phyloP scores from a whole-genome alignment of 2,329 filamentous ascomycete species.

The Trichoderma gracile region DNA sequence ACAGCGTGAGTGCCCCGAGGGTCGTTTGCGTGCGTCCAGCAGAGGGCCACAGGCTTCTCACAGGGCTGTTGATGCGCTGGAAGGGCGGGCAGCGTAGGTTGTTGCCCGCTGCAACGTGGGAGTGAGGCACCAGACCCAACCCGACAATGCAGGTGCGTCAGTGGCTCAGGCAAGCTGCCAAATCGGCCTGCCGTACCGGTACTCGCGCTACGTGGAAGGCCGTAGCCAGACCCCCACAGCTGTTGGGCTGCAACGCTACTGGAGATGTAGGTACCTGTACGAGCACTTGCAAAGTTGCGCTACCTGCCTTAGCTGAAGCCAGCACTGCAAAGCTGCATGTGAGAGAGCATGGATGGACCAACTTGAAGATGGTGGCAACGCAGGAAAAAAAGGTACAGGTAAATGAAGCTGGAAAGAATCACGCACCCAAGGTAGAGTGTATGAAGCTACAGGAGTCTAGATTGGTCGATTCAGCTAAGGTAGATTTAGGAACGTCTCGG shows the following conservation, averaged over 20 bases:
- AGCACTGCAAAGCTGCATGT: no score
- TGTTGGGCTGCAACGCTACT: constrained; percentile 25
- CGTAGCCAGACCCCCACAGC: constrained; percentile 11
- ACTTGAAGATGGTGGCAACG: no score
- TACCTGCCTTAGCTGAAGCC: neutral
- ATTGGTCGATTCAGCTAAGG: neutral
- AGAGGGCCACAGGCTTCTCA: constrained; percentile 3
- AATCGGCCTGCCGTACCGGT: neutral
- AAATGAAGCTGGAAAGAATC: no score
- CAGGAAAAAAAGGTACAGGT: neutral
- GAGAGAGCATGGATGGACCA: no score
- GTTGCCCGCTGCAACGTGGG: constrained; percentile 17
- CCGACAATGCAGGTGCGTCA: neutral
- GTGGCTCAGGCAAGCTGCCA: neutral
- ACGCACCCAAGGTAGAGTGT: no score
- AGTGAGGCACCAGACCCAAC: neutral
- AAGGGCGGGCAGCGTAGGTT: constrained; percentile 11
- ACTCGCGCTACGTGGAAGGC: neutral
- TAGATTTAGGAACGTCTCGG: constrained; percentile 1
- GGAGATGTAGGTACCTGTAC: no score
- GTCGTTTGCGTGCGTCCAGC: neutral
- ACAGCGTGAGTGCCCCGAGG: neutral
- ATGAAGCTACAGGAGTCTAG: neutral
- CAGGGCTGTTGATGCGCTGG: neutral
- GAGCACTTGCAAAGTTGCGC: neutral